A percentile compares a stretch with the other conserved stretches of the same genome.
Evolutionary conservation across 139 green algal genomes (phyloP).

Genomic region (Zygnema cylindricum): DNA sequence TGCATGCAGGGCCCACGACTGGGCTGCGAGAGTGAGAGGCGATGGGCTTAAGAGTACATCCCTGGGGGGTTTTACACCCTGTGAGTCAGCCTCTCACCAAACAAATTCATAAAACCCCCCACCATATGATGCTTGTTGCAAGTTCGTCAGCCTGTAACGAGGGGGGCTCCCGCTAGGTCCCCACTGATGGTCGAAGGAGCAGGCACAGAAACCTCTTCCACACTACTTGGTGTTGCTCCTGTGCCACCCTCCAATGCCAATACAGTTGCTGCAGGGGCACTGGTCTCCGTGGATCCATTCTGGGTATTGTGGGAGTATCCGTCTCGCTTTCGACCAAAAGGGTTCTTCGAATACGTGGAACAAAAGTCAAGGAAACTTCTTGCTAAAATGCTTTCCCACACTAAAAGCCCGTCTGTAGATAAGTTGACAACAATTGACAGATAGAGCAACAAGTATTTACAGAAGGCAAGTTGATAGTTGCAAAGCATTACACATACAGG

Average conservation of each 20-base stretch:
- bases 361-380: constrained; percentile 4
- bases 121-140: background rate
- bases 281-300: background rate
- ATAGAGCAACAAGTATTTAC: background rate
- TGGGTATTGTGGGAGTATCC: background rate
- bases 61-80: constrained; percentile 1
- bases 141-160: background rate
- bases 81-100: background rate
- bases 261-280: background rate
- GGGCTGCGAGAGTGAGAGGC: background rate
- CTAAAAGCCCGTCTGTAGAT: constrained; percentile 11
- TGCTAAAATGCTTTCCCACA: background rate
- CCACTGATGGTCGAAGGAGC: background rate
- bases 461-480: background rate
- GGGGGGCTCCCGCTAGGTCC: background rate
- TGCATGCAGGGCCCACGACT: background rate
- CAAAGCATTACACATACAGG: background rate
- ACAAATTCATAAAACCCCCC: background rate
- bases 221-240: background rate
- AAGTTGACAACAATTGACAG: background rate
- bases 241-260: background rate
- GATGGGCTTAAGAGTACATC: background rate
- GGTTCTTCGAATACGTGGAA: constrained; percentile 83
- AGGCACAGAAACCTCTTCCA: background rate
- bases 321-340: constrained; percentile 86